Base-by-base conservation (phyloP, 2,329 filamentous ascomycete genomes). In the Calcarisporium arbuscula region DNA sequence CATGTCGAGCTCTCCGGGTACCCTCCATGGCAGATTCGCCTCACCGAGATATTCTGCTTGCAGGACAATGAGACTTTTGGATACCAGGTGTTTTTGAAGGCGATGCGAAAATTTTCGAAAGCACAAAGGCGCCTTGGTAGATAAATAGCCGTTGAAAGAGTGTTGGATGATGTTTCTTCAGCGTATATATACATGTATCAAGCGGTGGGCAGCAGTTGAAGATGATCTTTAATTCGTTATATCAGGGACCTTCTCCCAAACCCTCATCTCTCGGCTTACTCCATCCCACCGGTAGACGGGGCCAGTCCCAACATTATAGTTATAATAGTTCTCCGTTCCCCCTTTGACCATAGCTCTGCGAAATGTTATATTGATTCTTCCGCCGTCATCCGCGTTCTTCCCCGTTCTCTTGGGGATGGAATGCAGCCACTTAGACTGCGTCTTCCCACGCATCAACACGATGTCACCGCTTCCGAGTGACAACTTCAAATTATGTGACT, bases 21-120 rank as follows among this genome's bases (percentile, higher is more conserved):
- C 56, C 92, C 92, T 8, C 92, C 92, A 1, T 98, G 92, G 92
- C 92, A 95, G 62, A 75, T 96, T 42, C 77, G 92, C 28, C 65
- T 98, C 53, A 95, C 89, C 0, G 92, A 98, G 68, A 95, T 98
- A 38, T 95, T 89, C 57, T 77, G 80, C 50, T 66, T 85, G 10
- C 72, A 74, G 37, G 84, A 89, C 53, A 87, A 87, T 57, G 74
- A 83, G 43, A 80, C 80, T 2, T 89, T 98, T 14, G 88, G 88
- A 28, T 98, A 98, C 59, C 89, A 95, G 54, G 83, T 94, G 19
- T 98, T 96, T 58, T 68, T 96, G 44, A 74, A 82, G 43, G 90
- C 82, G 1, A 64, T 98, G 48, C 82, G 85, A 58, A 86, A 82
- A 50, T 98, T 78, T 62, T 83, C 87, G 8, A 81, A 80, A 46